Evolutionary conservation across 208 protist species (phyloP), one percentile per base, ranked within the genome.

Genomic region (Acanthamoeba lenticulata): DNA sequence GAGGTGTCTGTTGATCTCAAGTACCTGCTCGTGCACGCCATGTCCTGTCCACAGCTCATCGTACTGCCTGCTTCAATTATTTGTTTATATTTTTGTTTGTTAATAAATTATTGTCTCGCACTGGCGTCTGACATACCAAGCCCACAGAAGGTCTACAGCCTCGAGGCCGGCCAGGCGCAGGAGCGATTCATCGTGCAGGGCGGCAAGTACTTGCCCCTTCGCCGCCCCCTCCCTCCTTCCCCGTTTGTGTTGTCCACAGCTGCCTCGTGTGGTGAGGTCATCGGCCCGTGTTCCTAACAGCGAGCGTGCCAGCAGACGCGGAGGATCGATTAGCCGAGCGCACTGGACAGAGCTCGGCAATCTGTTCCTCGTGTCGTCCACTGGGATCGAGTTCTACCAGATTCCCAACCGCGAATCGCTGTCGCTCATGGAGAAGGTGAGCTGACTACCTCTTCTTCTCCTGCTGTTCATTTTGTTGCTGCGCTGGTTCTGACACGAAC

Each of bases 361-460:
- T 49, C 72, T 83, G 2, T 44, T 83, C n/a, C 5, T 83, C 40
- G 72, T 83, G 7, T 83, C 72, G 42, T 5, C 72, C 2, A 38
- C 36, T 19, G 72, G 72, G 1, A 83, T 83, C n/a, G 72, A 83
- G 40, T 83, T 83, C 40, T 83, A 83, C 24, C 72, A 83, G 72
- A 83, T 83, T 32, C 72, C 72, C 34, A 83, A 83, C 38, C 72
- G 40, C 7, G 34, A 42, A 15, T 42, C 72, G 3, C 38, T 83
- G 38, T 83, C 72, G 21, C 72, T 83, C 11, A 49, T 83, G 34
- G 72, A 83, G 72, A 83, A 83, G 72, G 72, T 27, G 1, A 3
- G 5, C 15, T 29, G 3, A 29, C 32, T 3, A 38, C 62, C 6
- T 27, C 72, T 34, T 3, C 3, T 19, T n/a, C 72, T 83, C 1